Evolutionary conservation across 2,329 filamentous ascomycete species (phyloP), one percentile per base, ranked within the genome.

Genomic region (Cercospora janseana): DNA sequence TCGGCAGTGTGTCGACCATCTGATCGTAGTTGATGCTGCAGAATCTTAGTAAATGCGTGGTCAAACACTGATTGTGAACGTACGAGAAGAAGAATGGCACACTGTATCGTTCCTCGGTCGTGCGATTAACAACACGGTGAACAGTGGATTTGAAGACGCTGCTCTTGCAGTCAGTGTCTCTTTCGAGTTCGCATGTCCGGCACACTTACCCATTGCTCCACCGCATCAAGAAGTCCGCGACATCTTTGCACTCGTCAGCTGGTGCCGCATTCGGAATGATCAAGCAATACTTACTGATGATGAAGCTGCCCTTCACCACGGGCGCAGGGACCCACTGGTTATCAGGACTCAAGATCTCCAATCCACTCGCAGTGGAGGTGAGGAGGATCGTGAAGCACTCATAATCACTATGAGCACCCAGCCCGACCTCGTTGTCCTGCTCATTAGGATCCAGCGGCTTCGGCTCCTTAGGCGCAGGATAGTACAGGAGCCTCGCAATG

Each of bases 161-260:
- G 41, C n/a, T n/a, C 3, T 23, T 15, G 35, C 35, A n/a, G 21
- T 40, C 21, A 40, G 20, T 40, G 16, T 40, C n/a, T n/a, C n/a
- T n/a, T 26, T 4, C 18, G 34, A 40, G 21, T 13, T 13, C 18
- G 13, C 10, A 26, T 40, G 24, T 12, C 13, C 20, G 13, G 26
- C 10, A 12, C 12, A 48, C 18, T 16, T 24, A 26, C 18, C 70
- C 72, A 47, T 72, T 72, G 8, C 72, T 74, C 70, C 71, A 73
- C 38, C 70, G 59, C 66, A 75, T 72, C 56, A 77, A 67, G 70
- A 77, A 75, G 54, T 77, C 75, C 1, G 73, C 75, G 26, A 77
- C 72, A 51, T 77, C 77, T 12, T 76, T 72, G 6, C 18, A 21
- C 7, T 2, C 8, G 37, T 41, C 10, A 41, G 34, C 10, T 71